Conservation (phyloP, 129 eudicot species). For the Flaveria robusta region DNA sequence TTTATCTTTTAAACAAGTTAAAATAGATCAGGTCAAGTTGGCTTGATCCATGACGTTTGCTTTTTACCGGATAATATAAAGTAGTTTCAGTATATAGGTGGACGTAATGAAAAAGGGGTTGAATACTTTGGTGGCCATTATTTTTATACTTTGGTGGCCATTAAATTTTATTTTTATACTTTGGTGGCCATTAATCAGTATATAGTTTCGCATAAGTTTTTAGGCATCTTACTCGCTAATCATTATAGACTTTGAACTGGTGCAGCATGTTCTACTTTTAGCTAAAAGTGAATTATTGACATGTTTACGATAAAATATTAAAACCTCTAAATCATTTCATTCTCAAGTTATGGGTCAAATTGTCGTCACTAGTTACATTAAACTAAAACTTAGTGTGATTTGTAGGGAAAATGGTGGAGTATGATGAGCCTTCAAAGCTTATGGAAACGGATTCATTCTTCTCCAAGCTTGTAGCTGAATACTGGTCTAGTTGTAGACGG, state of each 20-base stretch:
- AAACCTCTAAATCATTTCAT: background rate
- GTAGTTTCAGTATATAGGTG: background rate
- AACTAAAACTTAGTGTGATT: background rate
- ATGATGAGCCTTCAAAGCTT: conserved; percentile 72
- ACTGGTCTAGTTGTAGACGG: conserved; percentile 72
- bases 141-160: background rate
- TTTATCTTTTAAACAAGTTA: background rate
- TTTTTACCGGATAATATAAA: background rate
- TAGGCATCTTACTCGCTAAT: background rate
- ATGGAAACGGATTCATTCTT: conserved; percentile 64
- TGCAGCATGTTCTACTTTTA: background rate
- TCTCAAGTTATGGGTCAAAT: background rate
- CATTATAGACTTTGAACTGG: background rate
- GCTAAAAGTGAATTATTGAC: background rate
- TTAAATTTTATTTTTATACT: too few species aligned
- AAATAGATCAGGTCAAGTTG: background rate
- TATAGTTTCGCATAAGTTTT: too few species aligned
- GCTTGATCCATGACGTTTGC: background rate
- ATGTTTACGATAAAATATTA: background rate
- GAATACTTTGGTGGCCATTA: background rate
- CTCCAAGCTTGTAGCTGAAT: conserved; percentile 82
- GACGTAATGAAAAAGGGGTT: background rate
- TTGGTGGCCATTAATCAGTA: too few species aligned
- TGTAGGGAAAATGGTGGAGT: conserved; percentile 72
- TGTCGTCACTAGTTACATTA: background rate